Base-by-base conservation (phyloP, 257 asterid genomes). In the Salvia rosmarinus region DNA sequence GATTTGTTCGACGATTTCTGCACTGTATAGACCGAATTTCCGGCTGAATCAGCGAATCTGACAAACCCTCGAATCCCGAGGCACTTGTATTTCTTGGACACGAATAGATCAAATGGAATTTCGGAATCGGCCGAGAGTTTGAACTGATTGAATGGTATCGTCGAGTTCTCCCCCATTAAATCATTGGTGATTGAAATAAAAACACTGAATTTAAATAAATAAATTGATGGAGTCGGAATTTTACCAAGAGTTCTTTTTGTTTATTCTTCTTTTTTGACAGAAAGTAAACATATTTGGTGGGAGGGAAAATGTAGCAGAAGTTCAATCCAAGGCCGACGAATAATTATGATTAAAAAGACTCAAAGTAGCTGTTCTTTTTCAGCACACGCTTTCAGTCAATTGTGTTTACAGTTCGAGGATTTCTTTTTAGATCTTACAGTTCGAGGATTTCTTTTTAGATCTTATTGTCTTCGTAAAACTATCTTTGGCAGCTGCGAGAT, bases 91-190 rank as follows among this genome's bases (percentile, higher is more conserved):
- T 87, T 85, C 89, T 94, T 94, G 30, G 88, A 78, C 17, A 94
- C 88, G 44, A 91, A 91, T 40, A 86, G 89, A 88, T 94, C 99
- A 60, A 82, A 66, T 2, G 99, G 96, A 72, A 94, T 85, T 67
- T 61, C 77, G 71, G 49, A 79, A 78, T 60, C 37, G 52, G 73
- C 60, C 13, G 68, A 63, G n/a, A 43, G 77, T 37, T 56, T 73
- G 49, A 42, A 30, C 51, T 80, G 86, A 4, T 56, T 74, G 7
- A 73, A 63, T 28, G 75, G 64, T 56, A 64, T 16, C 54, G 67
- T 6, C 66, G 87, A 75, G 72, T 34, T 70, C 46, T 67, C 90
- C 77, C 74, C 88, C 83, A 75, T 75, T 9, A 72, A 65, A 62
- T 44, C 37, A 75, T 66, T 2, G 51, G 7, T 1, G 52, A 30